A percentile compares a stretch with the other conserved stretches of the same genome.
phyloP scores from a whole-genome alignment of 305 asterid species.

The Fraxinus baroniana region DNA sequence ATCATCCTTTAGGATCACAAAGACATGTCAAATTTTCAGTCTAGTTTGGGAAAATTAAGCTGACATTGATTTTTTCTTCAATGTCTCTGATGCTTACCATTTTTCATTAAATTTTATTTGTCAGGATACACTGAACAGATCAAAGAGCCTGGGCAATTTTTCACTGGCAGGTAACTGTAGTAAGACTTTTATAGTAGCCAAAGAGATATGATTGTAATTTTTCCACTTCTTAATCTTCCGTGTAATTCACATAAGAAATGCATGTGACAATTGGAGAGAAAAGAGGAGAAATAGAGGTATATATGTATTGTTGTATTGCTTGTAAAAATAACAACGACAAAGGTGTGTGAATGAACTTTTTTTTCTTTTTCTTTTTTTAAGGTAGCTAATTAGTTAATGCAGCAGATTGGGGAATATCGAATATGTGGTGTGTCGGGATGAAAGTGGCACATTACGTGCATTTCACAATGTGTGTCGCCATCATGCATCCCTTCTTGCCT shows the following conservation, averaged over 20 bases:
- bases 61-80: not conserved
- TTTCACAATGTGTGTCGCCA: constrained; percentile 95
- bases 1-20: not conserved
- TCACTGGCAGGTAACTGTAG: constrained; percentile 73
- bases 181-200: not conserved
- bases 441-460: constrained; percentile 53
- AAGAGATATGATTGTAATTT: not conserved
- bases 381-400: constrained; percentile 17
- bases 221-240: not conserved
- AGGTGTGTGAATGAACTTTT: constrained; percentile 6
- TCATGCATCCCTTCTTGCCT: constrained; percentile 78
- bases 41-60: not conserved
- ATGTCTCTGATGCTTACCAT: not conserved
- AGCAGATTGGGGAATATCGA: constrained; percentile 78
- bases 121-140: constrained; percentile 67
- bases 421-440: constrained; percentile 77
- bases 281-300: not conserved
- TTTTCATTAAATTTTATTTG: constrained; percentile 16
- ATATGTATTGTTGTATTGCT: not conserved
- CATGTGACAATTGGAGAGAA: not conserved
- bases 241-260: not conserved
- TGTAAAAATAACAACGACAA: not conserved
- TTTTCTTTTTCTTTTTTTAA: not conserved
- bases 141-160: constrained; percentile 57
- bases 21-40: not conserved